A percentile compares a stretch with the other conserved stretches of the same genome.
Evolutionary conservation across 2,329 filamentous ascomycete species (phyloP).

Genomic region (Exophiala alcalophila): DNA sequence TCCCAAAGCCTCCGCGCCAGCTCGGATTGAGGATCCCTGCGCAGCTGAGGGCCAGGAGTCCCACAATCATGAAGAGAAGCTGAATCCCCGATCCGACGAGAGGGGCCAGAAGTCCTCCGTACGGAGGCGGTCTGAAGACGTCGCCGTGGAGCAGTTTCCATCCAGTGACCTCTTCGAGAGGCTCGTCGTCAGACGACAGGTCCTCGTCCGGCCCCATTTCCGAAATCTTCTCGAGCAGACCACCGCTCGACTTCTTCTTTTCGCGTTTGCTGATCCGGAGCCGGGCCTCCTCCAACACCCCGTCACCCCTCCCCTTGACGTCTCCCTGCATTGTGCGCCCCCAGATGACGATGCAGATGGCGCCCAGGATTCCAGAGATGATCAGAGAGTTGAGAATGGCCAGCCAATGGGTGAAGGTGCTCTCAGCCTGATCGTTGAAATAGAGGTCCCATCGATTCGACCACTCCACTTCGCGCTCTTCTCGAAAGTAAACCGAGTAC

Average conservation of each 20-base stretch:
- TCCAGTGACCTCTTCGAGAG: conserved; percentile 74
- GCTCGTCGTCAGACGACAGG: conserved; percentile 65
- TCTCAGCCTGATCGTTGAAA: conserved; percentile 82
- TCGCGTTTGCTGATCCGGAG: conserved; percentile 42
- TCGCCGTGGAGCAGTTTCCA: conserved; percentile 90
- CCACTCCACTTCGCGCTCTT: conserved; percentile 79
- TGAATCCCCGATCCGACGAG: conserved; percentile 83
- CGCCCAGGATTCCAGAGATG: conserved; percentile 74
- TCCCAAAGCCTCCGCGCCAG: conserved; percentile 86
- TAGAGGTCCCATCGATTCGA: conserved; percentile 82
- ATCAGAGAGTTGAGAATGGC: conserved; percentile 84
- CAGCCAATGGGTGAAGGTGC: conserved; percentile 79
- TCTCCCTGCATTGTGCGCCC: conserved; percentile 74
- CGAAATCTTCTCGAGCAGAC: conserved; percentile 57
- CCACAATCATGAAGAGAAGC: conserved; percentile 74
- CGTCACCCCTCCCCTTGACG: conserved; percentile 70
- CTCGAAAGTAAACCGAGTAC: conserved; percentile 86
- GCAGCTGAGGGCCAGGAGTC: conserved; percentile 69
- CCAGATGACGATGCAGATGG: conserved; percentile 76
- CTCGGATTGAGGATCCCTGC: conserved; percentile 78
- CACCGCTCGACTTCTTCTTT: conserved; percentile 50
- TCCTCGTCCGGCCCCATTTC: conserved; percentile 47
- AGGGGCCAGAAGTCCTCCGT: conserved; percentile 72
- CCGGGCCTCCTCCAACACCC: conserved; percentile 64
- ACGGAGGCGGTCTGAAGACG: conserved; percentile 72